Percentiles rank a stretch among this genome's conserved stretches.
Conservation (phyloP, 192 early-diverging fungal genomes). For the Mortierella claussenii region DNA sequence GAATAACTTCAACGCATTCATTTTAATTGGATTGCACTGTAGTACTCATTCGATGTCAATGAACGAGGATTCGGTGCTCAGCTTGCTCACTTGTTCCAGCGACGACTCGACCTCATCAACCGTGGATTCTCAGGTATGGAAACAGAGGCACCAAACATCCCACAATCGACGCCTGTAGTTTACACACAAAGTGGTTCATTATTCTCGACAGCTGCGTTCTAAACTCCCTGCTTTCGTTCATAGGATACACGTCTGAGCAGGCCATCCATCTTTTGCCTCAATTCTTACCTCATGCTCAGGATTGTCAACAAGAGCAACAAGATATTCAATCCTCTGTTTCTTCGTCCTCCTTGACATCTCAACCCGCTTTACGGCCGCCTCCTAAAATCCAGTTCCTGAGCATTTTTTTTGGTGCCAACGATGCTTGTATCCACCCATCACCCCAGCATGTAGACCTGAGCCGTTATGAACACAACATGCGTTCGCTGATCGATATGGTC, state of each 20-base stretch:
- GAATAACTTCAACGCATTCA: slow-evolving; percentile 23
- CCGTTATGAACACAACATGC: slow-evolving; percentile 69
- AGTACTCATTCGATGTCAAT: slow-evolving; percentile 20
- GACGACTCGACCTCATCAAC: slow-evolving; percentile 80
- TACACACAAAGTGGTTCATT: too few relatives aligned
- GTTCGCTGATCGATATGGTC: slow-evolving; percentile 65
- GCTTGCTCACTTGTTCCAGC: slow-evolving; percentile 66
- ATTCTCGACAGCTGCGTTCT: too few relatives aligned
- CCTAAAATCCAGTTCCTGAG: slow-evolving; percentile 66
- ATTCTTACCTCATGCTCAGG: slow-evolving; percentile 59
- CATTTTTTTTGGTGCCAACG: slow-evolving; percentile 89
- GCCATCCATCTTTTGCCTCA: slow-evolving; percentile 63
- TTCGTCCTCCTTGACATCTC: too few relatives aligned
- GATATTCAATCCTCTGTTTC: too few relatives aligned
- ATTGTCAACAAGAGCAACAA: slow-evolving; percentile 8
- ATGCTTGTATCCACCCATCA: slow-evolving; percentile 63
- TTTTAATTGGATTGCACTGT: slow-evolving; percentile 15
- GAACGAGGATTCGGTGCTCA: slow-evolving; percentile 62
- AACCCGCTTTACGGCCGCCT: not conserved
- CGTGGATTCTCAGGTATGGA: slow-evolving; percentile 79
- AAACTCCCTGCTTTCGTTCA: too few relatives aligned
- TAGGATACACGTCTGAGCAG: slow-evolving; percentile 77
- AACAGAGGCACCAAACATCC: too few relatives aligned
- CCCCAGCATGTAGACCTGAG: slow-evolving; percentile 72
- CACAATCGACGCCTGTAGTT: too few relatives aligned